A percentile compares a stretch with the other conserved stretches of the same genome.
These are phyloP conservation scores for Aspergillus sp. DNA, from an alignment of 2,329 filamentous ascomycete genomes.

Conservation along the genomic window DNA sequence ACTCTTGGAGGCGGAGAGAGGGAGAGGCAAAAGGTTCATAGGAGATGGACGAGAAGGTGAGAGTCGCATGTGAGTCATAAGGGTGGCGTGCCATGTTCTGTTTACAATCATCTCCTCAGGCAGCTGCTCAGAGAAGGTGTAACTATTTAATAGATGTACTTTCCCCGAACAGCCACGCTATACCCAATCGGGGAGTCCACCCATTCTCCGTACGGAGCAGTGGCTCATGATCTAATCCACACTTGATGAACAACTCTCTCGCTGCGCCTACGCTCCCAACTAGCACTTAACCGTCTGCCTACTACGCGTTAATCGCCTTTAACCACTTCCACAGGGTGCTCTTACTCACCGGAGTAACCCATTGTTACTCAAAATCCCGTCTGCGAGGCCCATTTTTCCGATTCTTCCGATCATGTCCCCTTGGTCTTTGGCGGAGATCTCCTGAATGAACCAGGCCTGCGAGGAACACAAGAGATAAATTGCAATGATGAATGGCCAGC, in stretches of 20 bases:
- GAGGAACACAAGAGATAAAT: slow-evolving; percentile 6
- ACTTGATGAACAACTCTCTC: background rate
- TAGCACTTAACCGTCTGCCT: too few species aligned
- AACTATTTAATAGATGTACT: background rate
- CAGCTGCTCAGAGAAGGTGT: background rate
- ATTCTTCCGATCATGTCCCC: slow-evolving; percentile 26
- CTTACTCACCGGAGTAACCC: too few species aligned
- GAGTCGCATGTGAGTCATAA: too few species aligned
- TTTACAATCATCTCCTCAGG: too few species aligned
- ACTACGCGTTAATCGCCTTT: too few species aligned
- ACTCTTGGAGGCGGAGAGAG: too few species aligned
- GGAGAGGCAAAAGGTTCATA: too few species aligned
- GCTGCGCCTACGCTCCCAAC: too few species aligned
- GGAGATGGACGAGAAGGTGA: too few species aligned
- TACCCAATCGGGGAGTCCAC: background rate
- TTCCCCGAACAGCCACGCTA: background rate
- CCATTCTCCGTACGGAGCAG: background rate
- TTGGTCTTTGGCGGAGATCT: slow-evolving; percentile 16
- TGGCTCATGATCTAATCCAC: background rate
- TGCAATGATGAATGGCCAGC: slow-evolving; percentile 32
- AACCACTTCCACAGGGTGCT: too few species aligned
- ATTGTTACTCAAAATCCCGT: background rate
- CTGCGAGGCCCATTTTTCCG: slow-evolving; percentile 8
- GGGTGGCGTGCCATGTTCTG: too few species aligned
- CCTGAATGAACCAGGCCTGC: slow-evolving; percentile 20